These are phyloP conservation scores for Vigna unguiculata DNA, from an alignment of 306 rosid species.

Conservation along the genomic window DNA sequence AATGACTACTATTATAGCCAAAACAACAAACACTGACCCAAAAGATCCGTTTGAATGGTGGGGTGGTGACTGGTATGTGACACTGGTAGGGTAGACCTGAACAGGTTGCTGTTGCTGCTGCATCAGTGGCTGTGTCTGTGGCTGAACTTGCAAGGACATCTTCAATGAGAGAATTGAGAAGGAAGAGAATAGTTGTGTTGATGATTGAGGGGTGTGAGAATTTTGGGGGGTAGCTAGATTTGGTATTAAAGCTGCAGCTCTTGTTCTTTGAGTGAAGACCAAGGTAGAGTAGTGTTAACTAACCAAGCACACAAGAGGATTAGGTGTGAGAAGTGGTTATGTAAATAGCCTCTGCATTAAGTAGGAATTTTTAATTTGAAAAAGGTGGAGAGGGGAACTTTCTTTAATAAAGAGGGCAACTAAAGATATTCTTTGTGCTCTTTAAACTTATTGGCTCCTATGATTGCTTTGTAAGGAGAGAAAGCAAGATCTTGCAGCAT, in stretches of 20 bases:
- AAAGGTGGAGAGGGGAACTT: constrained; percentile 52
- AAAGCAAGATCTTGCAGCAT: constrained; percentile 73
- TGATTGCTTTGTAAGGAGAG: constrained; percentile 75
- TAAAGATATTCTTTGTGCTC: constrained; percentile 64
- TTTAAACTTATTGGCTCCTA: constrained; percentile 50
- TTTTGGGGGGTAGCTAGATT: constrained; percentile 34
- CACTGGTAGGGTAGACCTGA: constrained; percentile 70
- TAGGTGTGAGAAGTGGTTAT: constrained; percentile 47
- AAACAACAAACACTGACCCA: constrained; percentile 86
- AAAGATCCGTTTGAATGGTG: constrained; percentile 88
- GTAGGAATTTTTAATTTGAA: constrained; percentile 52
- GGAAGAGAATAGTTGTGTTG: constrained; percentile 20
- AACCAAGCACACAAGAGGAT: constrained; percentile 55
- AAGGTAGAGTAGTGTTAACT: constrained; percentile 54
- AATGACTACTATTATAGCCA: constrained; percentile 73
- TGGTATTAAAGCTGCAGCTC: constrained; percentile 38
- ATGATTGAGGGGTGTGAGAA: constrained; percentile 22
- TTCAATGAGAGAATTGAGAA: constrained; percentile 22
- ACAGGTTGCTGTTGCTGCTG: constrained; percentile 68
- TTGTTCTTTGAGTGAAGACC: constrained; percentile 74
- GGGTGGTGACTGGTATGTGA: constrained; percentile 56
- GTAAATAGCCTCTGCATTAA: constrained; percentile 48
- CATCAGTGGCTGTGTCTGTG: constrained; percentile 44
- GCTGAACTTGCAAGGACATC: constrained; percentile 69
- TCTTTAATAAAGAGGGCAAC: constrained; percentile 69